Evolutionary conservation across 352 stramenopile genomes (phyloP), one percentile per base, ranked within the genome.

Genomic region (Phytopythium ostracodes): DNA sequence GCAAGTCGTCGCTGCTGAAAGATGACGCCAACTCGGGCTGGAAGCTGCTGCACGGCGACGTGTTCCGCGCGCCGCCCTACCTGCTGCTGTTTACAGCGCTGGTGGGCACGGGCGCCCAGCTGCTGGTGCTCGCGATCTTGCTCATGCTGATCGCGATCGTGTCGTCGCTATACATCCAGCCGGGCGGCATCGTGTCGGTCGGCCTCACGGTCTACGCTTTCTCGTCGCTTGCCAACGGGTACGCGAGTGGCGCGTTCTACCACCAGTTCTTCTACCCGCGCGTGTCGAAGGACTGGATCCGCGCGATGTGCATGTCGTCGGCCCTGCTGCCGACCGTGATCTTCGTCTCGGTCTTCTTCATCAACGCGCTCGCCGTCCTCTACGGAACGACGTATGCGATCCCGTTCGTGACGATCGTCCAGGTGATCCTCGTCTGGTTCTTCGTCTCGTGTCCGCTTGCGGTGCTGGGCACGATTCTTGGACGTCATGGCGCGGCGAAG

Each of bases 61-160:
- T 98, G 18, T 98, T 99, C 65, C 92, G 97, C 49, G 89, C 91
- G 22, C 97, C 97, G 8, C 71, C 77, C 1, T 91, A 96, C 56
- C 64, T 99, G 47, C 85, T 97, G 52, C 65, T 99, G 11, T 99
- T 99, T 72, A 93, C 89, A n/a, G 96, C 97, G 14, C 74, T 99
- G 17, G 75, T 99, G 8, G 97, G 97, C 44, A 98, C 96, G 0
- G 97, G 97, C 33, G 96, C 92, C 27, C 97, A 99, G 68, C 72
- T 99, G 12, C 71, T 98, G 25, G 88, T 98, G 56, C 67, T 99
- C 17, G 94, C 92, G 6, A 77, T 97, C 54, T 87, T 88, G 44
- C 84, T 99, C 15, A 98, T 99, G 73, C 67, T 99, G 17, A 98
- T 98, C 67, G 95, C 97, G 25, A 98, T 99, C 42, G 84, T 92